Evolutionary conservation across 1,139 yeast genomes (phyloP), one percentile per base, ranked within the genome.

Genomic region (Scheffersomyces cryptocercus): DNA sequence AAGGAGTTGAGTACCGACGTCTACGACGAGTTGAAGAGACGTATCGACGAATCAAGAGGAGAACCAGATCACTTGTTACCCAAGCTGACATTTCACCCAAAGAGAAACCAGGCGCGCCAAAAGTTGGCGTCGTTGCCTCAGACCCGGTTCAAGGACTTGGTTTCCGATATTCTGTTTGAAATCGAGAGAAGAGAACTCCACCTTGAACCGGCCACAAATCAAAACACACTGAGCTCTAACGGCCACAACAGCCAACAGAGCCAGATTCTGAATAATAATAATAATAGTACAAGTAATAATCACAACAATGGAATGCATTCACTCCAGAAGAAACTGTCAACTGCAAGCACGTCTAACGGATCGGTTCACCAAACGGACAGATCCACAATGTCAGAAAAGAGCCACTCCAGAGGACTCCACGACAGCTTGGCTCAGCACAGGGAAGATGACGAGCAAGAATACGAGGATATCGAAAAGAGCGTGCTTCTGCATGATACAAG

Each of bases 101-200:
- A 90, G 61, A 78, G 99, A 58, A 95, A 95, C 63, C 96, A 90
- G 64, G 99, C 99, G 3, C 79, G 99, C 55, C 91, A 88, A 61
- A 93, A 91, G 65, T 76, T 95, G 52, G 87, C 97, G 2, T 82
- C 89, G 36, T 77, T 95, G 48, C 95, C 97, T 1, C 84, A 85
- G 44, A 67, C 84, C 9, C 70, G 98, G 47, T 93, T 93, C 67
- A 85, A 85, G 58, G 99, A 93, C 62, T 78, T 95, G 59, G 96
- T 90, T 10, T 84, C 88, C 44, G 99, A 95, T 64, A 91, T 93
- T 37, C 73, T 87, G 38, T 88, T 72, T 61, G 99, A 95, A 64
- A 87, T 91, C 40, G 90, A 86, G 58, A 79, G 97, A 57, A 75
- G 99, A 56, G 77, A 77, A 16, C 79, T 82, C 42, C 80, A 79